Evolutionary conservation across 1,284 basidiomycete genomes (phyloP), one percentile per base, ranked within the genome.

Genomic region (Marasmius fiardii): DNA sequence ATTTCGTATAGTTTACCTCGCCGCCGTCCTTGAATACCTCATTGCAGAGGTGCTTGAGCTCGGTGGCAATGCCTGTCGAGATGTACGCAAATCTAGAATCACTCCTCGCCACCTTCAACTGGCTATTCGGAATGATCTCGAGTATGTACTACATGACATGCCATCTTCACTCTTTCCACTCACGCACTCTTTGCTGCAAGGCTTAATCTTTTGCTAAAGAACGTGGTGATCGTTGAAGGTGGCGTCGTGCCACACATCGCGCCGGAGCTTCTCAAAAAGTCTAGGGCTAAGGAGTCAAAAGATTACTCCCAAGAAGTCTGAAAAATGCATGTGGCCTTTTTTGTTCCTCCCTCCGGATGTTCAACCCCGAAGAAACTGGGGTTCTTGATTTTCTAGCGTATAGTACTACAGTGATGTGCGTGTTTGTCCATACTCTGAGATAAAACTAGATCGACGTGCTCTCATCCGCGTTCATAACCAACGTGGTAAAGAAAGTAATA

Each of bases 21-120:
- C 92, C 54, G 90, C 89, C 52, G 89, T 92, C 39, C 78, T 92
- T 16, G 90, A 92, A 68, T 92, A 94, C 73, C 81, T 95, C 51
- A 83, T 88, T 24, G 93, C 92, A 51, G 93, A 95, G 73, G 88
- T 95, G 65, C 83, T 93, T 58, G 92, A 95, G 75, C 78, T 94
- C 54, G 91, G 92, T 52, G 92, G 92, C 56, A 92, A 92, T 75
- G 91, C 89, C 48, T 81, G 82, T 26, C 78, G 83, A 60, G 85
- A 88, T 65, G 85, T 88, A 75, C 86, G 86, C 76, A 85, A 91
- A 79, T 83, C 84, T 62, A 87, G 90, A 79, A 85, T 94, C 67
- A 86, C 90, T 26, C 92, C 92, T 57, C 85, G 91, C 69, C 91
- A 94, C 74, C 74, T 94, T 43, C 90, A 92, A 70, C 83, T 94